These are phyloP conservation scores for Geoglossum cookeanum DNA, from an alignment of 2,329 filamentous ascomycete species.

Conservation along the genomic window DNA sequence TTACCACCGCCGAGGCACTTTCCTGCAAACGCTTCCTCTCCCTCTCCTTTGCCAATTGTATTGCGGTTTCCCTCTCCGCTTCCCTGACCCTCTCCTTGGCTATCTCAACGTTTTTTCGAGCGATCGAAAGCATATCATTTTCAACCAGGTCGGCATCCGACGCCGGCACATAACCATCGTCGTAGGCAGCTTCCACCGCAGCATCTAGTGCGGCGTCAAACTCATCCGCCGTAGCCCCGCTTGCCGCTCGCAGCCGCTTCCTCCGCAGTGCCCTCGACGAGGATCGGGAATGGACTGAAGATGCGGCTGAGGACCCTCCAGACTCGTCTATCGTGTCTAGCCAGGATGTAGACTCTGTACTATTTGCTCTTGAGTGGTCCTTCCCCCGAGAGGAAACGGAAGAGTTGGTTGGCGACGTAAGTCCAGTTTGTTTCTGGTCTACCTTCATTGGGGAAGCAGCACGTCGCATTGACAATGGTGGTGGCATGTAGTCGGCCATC, in stretches of 20 bases:
- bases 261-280: constrained; percentile 50
- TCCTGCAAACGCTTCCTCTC: constrained; percentile 26
- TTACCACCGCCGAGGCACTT: constrained; percentile 6
- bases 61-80: constrained; percentile 49
- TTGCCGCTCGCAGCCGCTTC: constrained; percentile 48
- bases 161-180: constrained; percentile 70
- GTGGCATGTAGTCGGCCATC: constrained; percentile 45
- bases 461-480: constrained; percentile 48
- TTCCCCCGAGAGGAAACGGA: not conserved
- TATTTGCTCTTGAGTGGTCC: constrained; percentile 37
- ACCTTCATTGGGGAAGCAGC: constrained; percentile 24
- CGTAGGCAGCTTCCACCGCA: constrained; percentile 88
- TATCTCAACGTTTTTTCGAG: constrained; percentile 16
- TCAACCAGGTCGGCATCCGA: constrained; percentile 21
- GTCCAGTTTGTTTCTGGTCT: constrained; percentile 12
- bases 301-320: constrained; percentile 50
- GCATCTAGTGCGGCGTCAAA: constrained; percentile 90
- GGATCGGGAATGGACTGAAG: constrained; percentile 63
- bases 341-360: constrained; percentile 75
- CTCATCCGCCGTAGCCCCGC: constrained; percentile 64
- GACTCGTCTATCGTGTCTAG: constrained; percentile 89
- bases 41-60: constrained; percentile 39
- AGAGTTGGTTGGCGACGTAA: not conserved
- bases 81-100: constrained; percentile 59
- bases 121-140: constrained; percentile 17